phyloP scores from a whole-genome alignment of 768 basidiomycete species.

The Phanerodontia chrysosporium region DNA sequence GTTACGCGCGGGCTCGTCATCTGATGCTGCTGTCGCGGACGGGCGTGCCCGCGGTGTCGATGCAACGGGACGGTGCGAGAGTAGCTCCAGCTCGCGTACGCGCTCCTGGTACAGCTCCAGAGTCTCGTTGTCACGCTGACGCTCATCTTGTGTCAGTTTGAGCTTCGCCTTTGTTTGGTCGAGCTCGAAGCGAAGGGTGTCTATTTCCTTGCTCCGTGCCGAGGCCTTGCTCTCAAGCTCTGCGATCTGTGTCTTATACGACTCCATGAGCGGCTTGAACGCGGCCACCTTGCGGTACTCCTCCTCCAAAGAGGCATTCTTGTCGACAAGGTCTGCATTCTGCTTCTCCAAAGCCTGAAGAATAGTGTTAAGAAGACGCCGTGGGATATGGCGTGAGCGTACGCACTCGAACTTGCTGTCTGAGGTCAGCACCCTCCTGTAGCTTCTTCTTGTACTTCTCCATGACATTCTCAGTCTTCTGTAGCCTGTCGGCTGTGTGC shows the following conservation, averaged over 20 bases:
- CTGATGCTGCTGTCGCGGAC: conserved; percentile 1
- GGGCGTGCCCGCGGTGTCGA: conserved; percentile 22
- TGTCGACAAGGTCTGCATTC: conserved; percentile 88
- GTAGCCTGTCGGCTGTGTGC: conserved; percentile 86
- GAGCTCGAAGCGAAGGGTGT: conserved; percentile 69
- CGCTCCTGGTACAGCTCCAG: conserved; percentile 89
- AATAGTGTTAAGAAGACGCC: background rate
- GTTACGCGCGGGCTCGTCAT: conserved; percentile 12
- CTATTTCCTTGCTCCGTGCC: conserved; percentile 62
- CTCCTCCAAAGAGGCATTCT: conserved; percentile 87
- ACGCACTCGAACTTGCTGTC: conserved; percentile 77
- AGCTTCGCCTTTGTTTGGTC: conserved; percentile 70
- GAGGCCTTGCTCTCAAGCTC: conserved; percentile 75
- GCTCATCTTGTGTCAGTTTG: conserved; percentile 64
- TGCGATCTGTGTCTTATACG: conserved; percentile 82
- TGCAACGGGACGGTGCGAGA: conserved; percentile 43
- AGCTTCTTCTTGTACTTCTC: conserved; percentile 99
- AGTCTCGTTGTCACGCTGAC: conserved; percentile 75
- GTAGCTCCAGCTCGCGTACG: conserved; percentile 80
- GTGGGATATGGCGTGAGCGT: conserved; percentile 11
- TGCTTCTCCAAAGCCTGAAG: conserved; percentile 83
- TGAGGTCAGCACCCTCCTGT: conserved; percentile 87
- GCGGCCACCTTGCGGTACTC: conserved; percentile 84
- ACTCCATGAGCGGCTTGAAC: conserved; percentile 88
- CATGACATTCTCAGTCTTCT: conserved; percentile 96